These are phyloP conservation scores for Aspergillus ostianus DNA, from an alignment of 495 filamentous ascomycete genomes.

Conservation along the genomic window DNA sequence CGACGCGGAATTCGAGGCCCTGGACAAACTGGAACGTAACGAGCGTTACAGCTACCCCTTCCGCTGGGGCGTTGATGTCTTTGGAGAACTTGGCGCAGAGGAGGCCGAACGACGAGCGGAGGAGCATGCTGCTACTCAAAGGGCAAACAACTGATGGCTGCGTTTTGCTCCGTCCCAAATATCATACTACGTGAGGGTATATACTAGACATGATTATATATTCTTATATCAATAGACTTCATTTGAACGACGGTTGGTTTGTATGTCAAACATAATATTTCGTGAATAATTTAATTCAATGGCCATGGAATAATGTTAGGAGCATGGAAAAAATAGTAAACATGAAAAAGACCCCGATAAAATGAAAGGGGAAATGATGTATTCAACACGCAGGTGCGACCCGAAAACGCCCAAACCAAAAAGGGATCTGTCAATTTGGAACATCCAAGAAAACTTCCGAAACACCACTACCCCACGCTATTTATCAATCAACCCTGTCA, in stretches of 20 bases:
- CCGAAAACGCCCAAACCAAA: not conserved
- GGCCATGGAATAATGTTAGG: too few relatives aligned
- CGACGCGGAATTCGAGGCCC: constrained; percentile 42
- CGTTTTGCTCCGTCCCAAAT: not conserved
- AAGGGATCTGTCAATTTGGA: not conserved
- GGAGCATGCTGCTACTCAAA: constrained; percentile 42
- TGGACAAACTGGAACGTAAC: constrained; percentile 45
- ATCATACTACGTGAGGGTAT: not conserved
- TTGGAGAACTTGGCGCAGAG: constrained; percentile 46
- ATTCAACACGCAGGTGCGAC: not conserved
- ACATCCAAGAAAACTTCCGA: not conserved
- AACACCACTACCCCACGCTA: not conserved
- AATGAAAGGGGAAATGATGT: not conserved
- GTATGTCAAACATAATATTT: too few relatives aligned
- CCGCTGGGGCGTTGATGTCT: constrained; percentile 51
- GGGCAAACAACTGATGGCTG: constrained; percentile 9
- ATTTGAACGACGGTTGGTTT: not conserved
- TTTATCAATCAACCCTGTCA: not conserved
- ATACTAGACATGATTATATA: not conserved
- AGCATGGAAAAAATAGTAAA: too few relatives aligned
- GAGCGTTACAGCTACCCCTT: constrained; percentile 52
- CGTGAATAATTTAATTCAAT: too few relatives aligned
- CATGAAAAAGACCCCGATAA: too few relatives aligned
- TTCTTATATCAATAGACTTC: not conserved
- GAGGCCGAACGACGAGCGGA: constrained; percentile 44